Percentiles rank a stretch among this genome's conserved stretches.
Evolutionary conservation across 2,329 filamentous ascomycete genomes (phyloP).

Genomic region (Aspergillus neoniger): DNA sequence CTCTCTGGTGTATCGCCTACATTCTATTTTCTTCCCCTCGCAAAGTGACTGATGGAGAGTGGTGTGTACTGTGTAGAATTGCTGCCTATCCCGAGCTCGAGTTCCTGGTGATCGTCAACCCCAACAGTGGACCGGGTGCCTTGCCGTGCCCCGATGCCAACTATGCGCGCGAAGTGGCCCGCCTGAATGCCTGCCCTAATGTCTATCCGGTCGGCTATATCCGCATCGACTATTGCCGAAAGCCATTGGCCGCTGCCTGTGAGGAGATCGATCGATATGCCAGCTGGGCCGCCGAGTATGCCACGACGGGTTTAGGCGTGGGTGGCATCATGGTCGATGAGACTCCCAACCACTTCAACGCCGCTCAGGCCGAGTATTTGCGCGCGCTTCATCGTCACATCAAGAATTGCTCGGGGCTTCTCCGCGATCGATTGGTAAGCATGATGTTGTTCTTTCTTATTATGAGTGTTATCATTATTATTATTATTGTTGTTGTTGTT

Average conservation of each 20-base stretch:
- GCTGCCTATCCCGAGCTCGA: conserved; percentile 12
- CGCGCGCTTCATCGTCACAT: conserved; percentile 2
- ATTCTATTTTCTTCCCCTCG: neutral
- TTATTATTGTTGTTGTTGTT: too few relatives aligned
- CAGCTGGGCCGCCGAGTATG: conserved; percentile 13
- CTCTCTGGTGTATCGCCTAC: too few relatives aligned
- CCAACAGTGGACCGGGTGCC: conserved; percentile 21
- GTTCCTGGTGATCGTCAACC: conserved; percentile 22
- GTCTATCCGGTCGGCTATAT: conserved; percentile 27
- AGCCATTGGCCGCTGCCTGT: conserved; percentile 16
- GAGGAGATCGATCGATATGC: conserved; percentile 24
- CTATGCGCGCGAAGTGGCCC: conserved; percentile 18
- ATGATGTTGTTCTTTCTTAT: neutral
- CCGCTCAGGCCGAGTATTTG: conserved; percentile 14
- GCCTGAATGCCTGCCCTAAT: conserved; percentile 20
- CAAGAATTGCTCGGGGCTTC: conserved; percentile 11
- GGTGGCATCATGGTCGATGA: conserved; percentile 23
- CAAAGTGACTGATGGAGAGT: neutral
- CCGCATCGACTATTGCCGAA: conserved; percentile 27
- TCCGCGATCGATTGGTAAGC: conserved; percentile 15
- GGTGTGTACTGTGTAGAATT: conserved; percentile 10
- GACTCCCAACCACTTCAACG: conserved; percentile 17
- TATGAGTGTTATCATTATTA: too few relatives aligned
- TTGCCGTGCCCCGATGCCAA: conserved; percentile 14
- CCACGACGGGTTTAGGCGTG: conserved; percentile 13